Percentiles rank a stretch among this genome's conserved stretches.
These are phyloP conservation scores for Colletotrichum sp. DNA, from an alignment of 2,329 filamentous ascomycete genomes.

Conservation along the genomic window DNA sequence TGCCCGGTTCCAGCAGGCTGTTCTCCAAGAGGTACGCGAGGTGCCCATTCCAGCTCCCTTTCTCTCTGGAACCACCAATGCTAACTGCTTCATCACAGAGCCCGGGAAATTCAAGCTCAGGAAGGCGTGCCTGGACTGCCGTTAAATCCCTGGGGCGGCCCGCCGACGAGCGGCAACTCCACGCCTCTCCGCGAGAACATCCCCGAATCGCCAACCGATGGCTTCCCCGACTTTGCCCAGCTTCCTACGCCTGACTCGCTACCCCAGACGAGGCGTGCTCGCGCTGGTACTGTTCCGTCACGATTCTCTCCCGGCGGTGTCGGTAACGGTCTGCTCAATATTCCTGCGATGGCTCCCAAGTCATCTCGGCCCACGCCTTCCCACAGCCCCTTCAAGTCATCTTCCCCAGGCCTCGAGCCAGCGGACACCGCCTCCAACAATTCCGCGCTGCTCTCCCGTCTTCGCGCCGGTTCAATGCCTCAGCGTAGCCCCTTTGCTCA, in stretches of 20 bases:
- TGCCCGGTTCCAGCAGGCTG: constrained; percentile 72
- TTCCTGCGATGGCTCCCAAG: constrained; percentile 70
- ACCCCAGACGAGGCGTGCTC: constrained; percentile 76
- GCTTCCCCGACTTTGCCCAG: constrained; percentile 87
- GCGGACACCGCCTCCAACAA: constrained; percentile 56
- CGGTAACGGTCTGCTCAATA: constrained; percentile 61
- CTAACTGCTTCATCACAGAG: constrained; percentile 56
- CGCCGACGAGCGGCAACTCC: constrained; percentile 94
- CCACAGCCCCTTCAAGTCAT: constrained; percentile 83
- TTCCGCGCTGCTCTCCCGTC: constrained; percentile 79
- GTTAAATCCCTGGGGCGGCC: constrained; percentile 87
- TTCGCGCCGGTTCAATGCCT: constrained; percentile 93
- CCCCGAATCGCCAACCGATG: constrained; percentile 94
- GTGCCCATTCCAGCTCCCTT: constrained; percentile 11
- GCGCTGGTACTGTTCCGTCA: constrained; percentile 95
- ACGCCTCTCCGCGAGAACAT: constrained; percentile 97
- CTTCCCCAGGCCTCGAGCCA: constrained; percentile 58
- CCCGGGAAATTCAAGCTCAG: constrained; percentile 95
- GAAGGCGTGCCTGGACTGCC: constrained; percentile 78
- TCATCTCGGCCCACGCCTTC: constrained; percentile 86
- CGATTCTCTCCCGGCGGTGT: constrained; percentile 82
- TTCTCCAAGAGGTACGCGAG: constrained; percentile 87
- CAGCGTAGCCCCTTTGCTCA: constrained; percentile 76
- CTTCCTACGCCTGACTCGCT: constrained; percentile 70
- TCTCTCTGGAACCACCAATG: neutral